Evolutionary conservation across 768 basidiomycete species (phyloP).

Genomic region (Termitomyces sp.): DNA sequence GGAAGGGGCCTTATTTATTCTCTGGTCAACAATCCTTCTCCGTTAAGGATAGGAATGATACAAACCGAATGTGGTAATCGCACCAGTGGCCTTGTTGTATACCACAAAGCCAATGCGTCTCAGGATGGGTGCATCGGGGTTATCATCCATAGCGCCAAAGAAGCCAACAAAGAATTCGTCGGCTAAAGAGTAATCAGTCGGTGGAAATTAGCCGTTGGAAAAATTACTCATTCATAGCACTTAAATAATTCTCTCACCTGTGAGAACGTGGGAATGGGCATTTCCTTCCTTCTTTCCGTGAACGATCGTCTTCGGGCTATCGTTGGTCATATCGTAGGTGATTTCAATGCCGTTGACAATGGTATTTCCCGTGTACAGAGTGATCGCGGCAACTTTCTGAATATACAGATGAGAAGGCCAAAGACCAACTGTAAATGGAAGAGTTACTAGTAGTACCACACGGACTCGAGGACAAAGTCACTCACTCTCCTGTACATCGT

Average conservation of each 20-base stretch:
- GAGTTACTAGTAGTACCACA: neutral
- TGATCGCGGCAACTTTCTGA: neutral
- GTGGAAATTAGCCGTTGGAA: neutral
- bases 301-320: no score
- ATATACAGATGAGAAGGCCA: neutral
- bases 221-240: no score
- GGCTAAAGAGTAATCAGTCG: neutral
- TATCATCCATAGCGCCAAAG: neutral
- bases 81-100: neutral
- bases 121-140: neutral
- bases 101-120: slow-evolving; percentile 4
- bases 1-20: neutral
- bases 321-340: neutral
- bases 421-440: neutral
- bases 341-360: neutral
- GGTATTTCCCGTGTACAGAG: neutral
- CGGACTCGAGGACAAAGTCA: neutral
- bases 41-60: neutral
- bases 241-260: neutral
- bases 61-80: neutral
- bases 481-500: neutral
- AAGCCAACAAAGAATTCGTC: slow-evolving; percentile 4
- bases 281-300: neutral
- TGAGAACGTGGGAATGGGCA: neutral
- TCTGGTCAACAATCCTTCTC: neutral